A percentile compares a stretch with the other conserved stretches of the same genome.
Conservation (phyloP, 2,329 filamentous ascomycete species). For the Aquanectria penicillioides region DNA sequence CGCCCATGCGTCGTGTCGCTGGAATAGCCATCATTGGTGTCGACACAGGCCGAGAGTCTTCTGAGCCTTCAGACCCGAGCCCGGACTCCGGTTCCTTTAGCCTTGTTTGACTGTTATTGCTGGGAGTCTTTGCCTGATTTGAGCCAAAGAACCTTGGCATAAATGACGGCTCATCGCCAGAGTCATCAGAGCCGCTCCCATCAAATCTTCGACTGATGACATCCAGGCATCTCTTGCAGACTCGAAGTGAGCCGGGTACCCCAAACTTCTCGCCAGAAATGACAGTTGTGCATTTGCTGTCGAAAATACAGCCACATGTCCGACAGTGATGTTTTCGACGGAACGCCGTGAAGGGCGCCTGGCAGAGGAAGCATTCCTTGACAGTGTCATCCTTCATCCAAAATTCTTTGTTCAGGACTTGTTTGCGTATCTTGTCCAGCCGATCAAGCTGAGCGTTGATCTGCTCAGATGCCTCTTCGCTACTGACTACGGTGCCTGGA, state of each 20-base stretch:
- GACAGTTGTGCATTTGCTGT: conserved; percentile 94
- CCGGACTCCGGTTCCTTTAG: conserved; percentile 53
- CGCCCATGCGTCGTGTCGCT: conserved; percentile 71
- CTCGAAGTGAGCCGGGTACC: conserved; percentile 82
- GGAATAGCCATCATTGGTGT: conserved; percentile 79
- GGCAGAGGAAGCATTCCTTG: conserved; percentile 95
- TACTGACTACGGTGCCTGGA: conserved; percentile 64
- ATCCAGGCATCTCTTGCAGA: conserved; percentile 91
- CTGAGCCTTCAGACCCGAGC: conserved; percentile 53
- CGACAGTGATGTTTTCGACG: conserved; percentile 96
- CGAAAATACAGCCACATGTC: conserved; percentile 97
- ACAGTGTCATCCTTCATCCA: conserved; percentile 99
- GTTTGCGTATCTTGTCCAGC: conserved; percentile 79
- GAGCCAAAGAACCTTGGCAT: conserved; percentile 71
- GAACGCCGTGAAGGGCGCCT: conserved; percentile 90
- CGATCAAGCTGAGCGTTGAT: conserved; percentile 72
- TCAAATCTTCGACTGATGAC: conserved; percentile 93
- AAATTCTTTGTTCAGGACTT: conserved; percentile 92
- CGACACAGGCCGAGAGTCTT: conserved; percentile 64
- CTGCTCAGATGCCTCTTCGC: conserved; percentile 65
- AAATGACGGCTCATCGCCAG: conserved; percentile 79
- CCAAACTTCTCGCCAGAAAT: conserved; percentile 89
- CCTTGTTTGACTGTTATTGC: conserved; percentile 43
- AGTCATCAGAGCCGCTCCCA: conserved; percentile 87
- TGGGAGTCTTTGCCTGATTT: conserved; percentile 58